phyloP scores from a whole-genome alignment of 129 eudicot species.

The Flaveria brownii region DNA sequence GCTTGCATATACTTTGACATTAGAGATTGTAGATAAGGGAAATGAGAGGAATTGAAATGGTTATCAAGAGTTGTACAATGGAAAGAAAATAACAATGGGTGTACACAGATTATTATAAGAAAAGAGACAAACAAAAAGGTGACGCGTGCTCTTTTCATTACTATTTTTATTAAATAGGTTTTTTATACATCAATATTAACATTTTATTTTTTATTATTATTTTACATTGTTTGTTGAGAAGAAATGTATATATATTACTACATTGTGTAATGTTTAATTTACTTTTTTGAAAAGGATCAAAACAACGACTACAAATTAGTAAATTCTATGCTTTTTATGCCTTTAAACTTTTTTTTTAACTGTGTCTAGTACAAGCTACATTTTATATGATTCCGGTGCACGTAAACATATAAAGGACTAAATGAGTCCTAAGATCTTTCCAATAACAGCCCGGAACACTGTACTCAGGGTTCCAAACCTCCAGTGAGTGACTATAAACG shows the following conservation, averaged over 20 bases:
- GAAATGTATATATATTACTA: background rate
- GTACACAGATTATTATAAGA: background rate
- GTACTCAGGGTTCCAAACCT: too few relatives aligned
- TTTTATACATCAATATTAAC: background rate
- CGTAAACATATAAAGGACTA: too few relatives aligned
- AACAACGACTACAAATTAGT: too few relatives aligned
- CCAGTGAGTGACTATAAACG: too few relatives aligned
- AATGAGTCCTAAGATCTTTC: too few relatives aligned
- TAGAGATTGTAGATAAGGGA: constrained; percentile 22
- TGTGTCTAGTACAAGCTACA: too few relatives aligned
- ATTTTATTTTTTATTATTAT: background rate
- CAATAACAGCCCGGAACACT: too few relatives aligned
- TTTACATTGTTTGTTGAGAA: background rate
- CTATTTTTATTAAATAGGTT: background rate
- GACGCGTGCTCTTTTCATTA: constrained; percentile 31
- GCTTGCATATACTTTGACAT: constrained; percentile 37
- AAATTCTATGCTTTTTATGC: too few relatives aligned
- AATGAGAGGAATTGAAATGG: constrained; percentile 22
- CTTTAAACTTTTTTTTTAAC: too few relatives aligned
- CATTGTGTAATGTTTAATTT: too few relatives aligned
- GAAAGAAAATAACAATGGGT: background rate
- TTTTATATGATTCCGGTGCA: too few relatives aligned
- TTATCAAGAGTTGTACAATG: constrained; percentile 19
- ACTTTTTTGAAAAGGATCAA: too few relatives aligned
- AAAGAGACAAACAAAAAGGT: constrained; percentile 14